These are phyloP conservation scores for Ascochyta lentis DNA, from an alignment of 2,329 filamentous ascomycete species.

Conservation along the genomic window DNA sequence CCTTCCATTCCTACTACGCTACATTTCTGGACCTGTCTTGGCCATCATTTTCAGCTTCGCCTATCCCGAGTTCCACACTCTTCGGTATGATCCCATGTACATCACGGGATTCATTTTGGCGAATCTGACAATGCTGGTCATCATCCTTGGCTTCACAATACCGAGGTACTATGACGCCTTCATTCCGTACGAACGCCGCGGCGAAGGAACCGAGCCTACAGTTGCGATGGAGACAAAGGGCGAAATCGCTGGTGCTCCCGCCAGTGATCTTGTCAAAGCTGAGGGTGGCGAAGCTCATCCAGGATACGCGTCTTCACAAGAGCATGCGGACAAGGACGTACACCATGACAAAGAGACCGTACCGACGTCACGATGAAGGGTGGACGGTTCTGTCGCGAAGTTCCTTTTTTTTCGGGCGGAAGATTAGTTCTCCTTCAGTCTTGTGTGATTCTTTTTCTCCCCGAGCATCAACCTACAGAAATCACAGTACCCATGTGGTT, in stretches of 20 bases:
- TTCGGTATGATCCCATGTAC: conserved; percentile 46
- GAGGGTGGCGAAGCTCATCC: conserved; percentile 2
- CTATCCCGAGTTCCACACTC: conserved; percentile 42
- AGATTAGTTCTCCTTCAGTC: background rate
- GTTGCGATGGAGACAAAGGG: conserved; percentile 35
- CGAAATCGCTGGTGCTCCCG: conserved; percentile 29
- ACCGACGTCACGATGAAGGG: background rate
- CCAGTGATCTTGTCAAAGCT: conserved; percentile 8
- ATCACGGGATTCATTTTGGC: conserved; percentile 44
- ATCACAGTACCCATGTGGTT: background rate
- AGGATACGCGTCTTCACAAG: conserved; percentile 12
- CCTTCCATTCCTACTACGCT: conserved; percentile 56
- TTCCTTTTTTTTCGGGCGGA: background rate
- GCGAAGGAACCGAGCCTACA: conserved; percentile 54
- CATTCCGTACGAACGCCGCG: conserved; percentile 55
- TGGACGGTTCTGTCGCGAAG: background rate
- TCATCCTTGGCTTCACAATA: conserved; percentile 58
- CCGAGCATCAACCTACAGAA: background rate
- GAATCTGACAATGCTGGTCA: conserved; percentile 51
- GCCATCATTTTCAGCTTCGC: conserved; percentile 46
- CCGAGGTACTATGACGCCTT: conserved; percentile 63
- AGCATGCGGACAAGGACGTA: conserved; percentile 6
- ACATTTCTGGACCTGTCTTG: conserved; percentile 41
- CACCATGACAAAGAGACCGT: conserved; percentile 1
- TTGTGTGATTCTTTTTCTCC: background rate